These are phyloP conservation scores for Murraya koenigii DNA, from an alignment of 345 rosid genomes.

Conservation along the genomic window DNA sequence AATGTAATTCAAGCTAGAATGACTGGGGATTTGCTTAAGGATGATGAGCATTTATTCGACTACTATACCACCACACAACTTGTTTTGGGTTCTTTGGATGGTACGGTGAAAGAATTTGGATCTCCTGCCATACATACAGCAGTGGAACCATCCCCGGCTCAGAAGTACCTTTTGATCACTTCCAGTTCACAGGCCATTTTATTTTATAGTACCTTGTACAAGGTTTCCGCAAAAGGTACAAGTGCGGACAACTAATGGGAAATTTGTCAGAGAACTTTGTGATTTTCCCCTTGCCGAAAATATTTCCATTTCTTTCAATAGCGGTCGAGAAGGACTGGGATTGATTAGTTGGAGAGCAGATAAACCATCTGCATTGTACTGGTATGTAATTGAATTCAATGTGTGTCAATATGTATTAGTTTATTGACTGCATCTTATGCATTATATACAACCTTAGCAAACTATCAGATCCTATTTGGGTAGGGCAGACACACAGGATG, in stretches of 20 bases:
- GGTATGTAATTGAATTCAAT: slow-evolving; percentile 39
- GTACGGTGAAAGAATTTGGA: slow-evolving; percentile 65
- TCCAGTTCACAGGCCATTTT: slow-evolving; percentile 86
- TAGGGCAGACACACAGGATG: slow-evolving; percentile 99
- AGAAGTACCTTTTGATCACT: slow-evolving; percentile 63
- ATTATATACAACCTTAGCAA: background rate
- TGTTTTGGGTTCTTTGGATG: slow-evolving; percentile 74
- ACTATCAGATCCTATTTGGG: slow-evolving; percentile 22
- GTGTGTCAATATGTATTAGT: background rate
- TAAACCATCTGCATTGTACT: slow-evolving; percentile 81
- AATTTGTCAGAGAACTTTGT: slow-evolving; percentile 72
- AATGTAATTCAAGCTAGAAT: slow-evolving; percentile 78
- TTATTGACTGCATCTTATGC: background rate
- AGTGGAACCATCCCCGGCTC: slow-evolving; percentile 85
- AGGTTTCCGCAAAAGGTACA: slow-evolving; percentile 93
- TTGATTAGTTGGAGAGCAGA: slow-evolving; percentile 92
- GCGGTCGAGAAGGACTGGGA: slow-evolving; percentile 91
- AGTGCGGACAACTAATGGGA: slow-evolving; percentile 78
- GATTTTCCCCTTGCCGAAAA: slow-evolving; percentile 94
- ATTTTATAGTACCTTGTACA: slow-evolving; percentile 88
- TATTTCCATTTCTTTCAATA: slow-evolving; percentile 82
- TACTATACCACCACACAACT: slow-evolving; percentile 88
- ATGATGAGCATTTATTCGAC: slow-evolving; percentile 90
- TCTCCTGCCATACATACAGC: slow-evolving; percentile 85
- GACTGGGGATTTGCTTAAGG: slow-evolving; percentile 87